Conservation (phyloP, 768 basidiomycete genomes). For the Coprinellus aureogranulatus region DNA sequence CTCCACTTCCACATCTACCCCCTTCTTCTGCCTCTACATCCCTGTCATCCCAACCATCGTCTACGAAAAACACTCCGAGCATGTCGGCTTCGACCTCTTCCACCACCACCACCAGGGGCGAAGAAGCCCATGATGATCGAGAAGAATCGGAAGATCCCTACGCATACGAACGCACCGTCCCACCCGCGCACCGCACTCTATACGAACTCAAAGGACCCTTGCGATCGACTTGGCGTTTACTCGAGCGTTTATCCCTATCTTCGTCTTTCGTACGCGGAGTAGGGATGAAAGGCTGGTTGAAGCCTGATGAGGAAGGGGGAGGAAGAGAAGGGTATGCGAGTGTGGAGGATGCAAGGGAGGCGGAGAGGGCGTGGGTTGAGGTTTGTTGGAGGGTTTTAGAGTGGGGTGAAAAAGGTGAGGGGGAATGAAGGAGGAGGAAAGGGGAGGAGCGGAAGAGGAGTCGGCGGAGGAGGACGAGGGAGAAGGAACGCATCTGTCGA, state of each 20-base stretch:
- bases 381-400: neutral
- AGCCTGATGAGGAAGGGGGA: neutral
- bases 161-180: no score
- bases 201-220: no score
- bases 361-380: neutral
- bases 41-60: no score
- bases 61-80: no score
- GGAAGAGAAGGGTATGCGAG: neutral
- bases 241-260: neutral
- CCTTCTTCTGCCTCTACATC: no score
- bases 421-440: constrained; percentile 13
- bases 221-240: no score
- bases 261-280: neutral
- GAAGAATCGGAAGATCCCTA: no score
- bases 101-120: no score
- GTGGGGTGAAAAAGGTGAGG: constrained; percentile 5
- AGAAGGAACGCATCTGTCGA: constrained; percentile 80
- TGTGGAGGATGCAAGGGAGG: neutral
- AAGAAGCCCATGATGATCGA: no score
- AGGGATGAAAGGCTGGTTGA: neutral
- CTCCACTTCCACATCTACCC: no score
- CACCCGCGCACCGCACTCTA: no score
- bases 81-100: no score
- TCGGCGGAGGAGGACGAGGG: constrained; percentile 74
- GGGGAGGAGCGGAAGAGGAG: constrained; percentile 68